Base-by-base conservation (phyloP, 805 yeast species). In the Sugiyamaella qingdaonensis region DNA sequence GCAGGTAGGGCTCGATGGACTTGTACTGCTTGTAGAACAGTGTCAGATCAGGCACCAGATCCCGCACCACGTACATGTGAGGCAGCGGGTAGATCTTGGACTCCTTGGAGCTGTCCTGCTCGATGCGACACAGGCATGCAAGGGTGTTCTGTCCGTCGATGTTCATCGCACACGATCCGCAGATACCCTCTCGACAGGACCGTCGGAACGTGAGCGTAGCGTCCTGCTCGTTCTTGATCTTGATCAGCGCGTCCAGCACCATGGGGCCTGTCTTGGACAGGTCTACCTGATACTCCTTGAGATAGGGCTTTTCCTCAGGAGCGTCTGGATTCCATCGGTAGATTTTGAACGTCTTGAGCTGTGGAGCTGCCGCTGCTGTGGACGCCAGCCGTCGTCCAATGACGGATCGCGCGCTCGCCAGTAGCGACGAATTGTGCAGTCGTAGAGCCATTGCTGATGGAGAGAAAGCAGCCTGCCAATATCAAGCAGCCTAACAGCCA, bases 91-190 rank as follows among this genome's bases (percentile, higher is more conserved):
- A 94, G 64, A 94, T 86, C 76, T 94, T 92, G 59, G 84, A 75
- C 58, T 84, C 86, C 73, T 86, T 86, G 56, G 81, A 60, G 33
- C 77, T 73, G 72, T 91, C 86, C 64, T 82, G 80, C 71, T 94
- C 96, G 66, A 94, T 90, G 72, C 88, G 85, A 78, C 97, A 90
- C 62, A 94, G 76, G 76, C 99, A 94, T 35, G 99, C 99, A 63
- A 94, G 80, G 32, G 99, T 94, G 80, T 94, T 94, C 71, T 86
- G 80, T 63, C 99, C 99, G 60, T 95, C 96, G 72, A 94, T 94
- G 79, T 94, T 94, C 99, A 94, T 94, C 62, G 99, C 99, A 78
- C 99, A 94, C 5, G 98, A 92, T 53, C 99, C 99, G 78, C 99
- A 94, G 62, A 94, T 94, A 66, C 99, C 99, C 77, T 94, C 99